These are phyloP conservation scores for Dendrobium huoshanense DNA, from an alignment of 106 monocot genomes.

Conservation along the genomic window DNA sequence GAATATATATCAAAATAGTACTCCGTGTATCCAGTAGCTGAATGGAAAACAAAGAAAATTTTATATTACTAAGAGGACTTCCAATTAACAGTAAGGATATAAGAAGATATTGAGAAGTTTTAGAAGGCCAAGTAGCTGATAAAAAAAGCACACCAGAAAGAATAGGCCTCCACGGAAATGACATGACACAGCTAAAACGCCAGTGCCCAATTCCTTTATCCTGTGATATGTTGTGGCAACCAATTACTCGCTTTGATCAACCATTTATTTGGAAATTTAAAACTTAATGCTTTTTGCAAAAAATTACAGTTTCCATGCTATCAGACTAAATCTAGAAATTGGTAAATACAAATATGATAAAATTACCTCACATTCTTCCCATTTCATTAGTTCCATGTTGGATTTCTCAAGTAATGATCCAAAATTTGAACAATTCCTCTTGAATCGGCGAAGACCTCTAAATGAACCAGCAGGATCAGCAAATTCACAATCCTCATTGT, in stretches of 20 bases:
- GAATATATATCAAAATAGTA: conserved; percentile 80
- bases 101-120: background rate
- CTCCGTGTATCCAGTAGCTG: conserved; percentile 97
- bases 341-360: background rate
- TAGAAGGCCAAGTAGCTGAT: background rate
- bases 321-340: background rate
- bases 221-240: conserved; percentile 25
- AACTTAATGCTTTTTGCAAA: background rate
- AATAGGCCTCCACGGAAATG: conserved; percentile 97
- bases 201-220: conserved; percentile 93
- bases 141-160: conserved; percentile 61
- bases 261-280: background rate
- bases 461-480: conserved; percentile 97
- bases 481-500: conserved; percentile 94
- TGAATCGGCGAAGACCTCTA: conserved; percentile 72
- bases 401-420: conserved; percentile 74
- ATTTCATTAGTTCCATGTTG: conserved; percentile 89
- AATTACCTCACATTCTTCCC: conserved; percentile 83
- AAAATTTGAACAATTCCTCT: conserved; percentile 88
- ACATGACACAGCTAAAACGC: conserved; percentile 90
- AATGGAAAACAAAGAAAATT: conserved; percentile 6
- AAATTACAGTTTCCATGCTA: background rate
- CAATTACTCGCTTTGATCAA: background rate
- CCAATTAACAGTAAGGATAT: background rate
- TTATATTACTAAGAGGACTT: background rate